Evolutionary conservation across 1,284 basidiomycete genomes (phyloP).

Genomic region (Papiliotrema terrestris): DNA sequence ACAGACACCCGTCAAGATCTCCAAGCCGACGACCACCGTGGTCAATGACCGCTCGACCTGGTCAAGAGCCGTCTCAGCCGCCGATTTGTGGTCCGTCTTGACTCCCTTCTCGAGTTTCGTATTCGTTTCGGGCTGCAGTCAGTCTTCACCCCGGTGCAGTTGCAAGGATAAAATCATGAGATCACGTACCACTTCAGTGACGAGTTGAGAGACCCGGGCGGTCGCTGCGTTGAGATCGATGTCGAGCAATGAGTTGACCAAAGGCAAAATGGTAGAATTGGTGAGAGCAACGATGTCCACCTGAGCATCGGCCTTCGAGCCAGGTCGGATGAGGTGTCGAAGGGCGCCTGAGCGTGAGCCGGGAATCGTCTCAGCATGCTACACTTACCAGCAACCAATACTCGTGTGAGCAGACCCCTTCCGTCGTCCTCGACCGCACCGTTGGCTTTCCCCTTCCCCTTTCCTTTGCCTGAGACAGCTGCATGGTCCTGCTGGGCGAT

Average conservation of each 20-base stretch:
- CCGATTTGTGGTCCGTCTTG: conserved; percentile 62
- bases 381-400: conserved; percentile 69
- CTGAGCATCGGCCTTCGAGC: conserved; percentile 63
- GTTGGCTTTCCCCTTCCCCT: conserved; percentile 52
- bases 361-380: too few relatives aligned
- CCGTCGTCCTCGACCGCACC: conserved; percentile 38
- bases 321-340: conserved; percentile 65
- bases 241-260: conserved; percentile 66
- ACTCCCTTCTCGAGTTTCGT: conserved; percentile 25
- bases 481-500: conserved; percentile 56
- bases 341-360: conserved; percentile 59
- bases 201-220: conserved; percentile 56
- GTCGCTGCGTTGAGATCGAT: conserved; percentile 60
- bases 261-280: conserved; percentile 67
- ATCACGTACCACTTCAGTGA: conserved; percentile 55
- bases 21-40: conserved; percentile 72
- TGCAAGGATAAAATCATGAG: not conserved
- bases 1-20: conserved; percentile 80
- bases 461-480: conserved; percentile 15
- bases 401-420: conserved; percentile 55
- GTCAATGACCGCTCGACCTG: conserved; percentile 68
- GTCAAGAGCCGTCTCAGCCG: conserved; percentile 66
- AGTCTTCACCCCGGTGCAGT: not conserved
- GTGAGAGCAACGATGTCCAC: conserved; percentile 35
- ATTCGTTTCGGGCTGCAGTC: not conserved